phyloP scores from a whole-genome alignment of 768 basidiomycete species.

The Tremella yokohamensis region DNA sequence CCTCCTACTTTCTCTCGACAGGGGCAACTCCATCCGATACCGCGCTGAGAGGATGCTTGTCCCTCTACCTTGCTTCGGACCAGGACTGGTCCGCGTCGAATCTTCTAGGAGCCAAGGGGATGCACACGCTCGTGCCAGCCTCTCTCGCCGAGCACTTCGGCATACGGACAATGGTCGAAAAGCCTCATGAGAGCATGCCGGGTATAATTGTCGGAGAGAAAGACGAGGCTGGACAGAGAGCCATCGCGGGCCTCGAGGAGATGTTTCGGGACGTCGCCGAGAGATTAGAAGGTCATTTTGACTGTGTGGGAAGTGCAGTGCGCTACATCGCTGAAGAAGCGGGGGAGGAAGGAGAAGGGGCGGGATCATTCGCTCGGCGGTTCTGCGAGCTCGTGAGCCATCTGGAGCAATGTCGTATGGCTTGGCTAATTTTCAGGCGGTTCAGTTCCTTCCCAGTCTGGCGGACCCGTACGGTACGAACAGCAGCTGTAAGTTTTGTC shows the following conservation, averaged over 20 bases:
- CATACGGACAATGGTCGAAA: slow-evolving; percentile 22
- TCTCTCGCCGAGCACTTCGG: slow-evolving; percentile 23
- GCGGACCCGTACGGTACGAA: neutral
- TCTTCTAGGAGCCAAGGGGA: slow-evolving; percentile 12
- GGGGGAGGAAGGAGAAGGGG: neutral
- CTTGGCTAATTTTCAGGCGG: slow-evolving; percentile 3
- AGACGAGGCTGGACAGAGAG: slow-evolving; percentile 2
- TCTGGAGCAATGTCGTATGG: neutral
- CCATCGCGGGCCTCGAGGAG: neutral
- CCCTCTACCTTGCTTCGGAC: slow-evolving; percentile 22
- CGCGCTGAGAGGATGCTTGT: slow-evolving; percentile 23
- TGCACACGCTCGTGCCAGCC: slow-evolving; percentile 14
- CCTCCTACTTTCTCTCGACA: slow-evolving; percentile 14
- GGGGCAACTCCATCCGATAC: slow-evolving; percentile 10
- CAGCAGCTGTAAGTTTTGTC: neutral
- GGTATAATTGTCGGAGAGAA: slow-evolving; percentile 22
- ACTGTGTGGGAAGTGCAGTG: neutral
- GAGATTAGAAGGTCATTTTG: neutral
- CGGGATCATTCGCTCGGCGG: slow-evolving; percentile 1
- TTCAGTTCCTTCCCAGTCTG: slow-evolving; percentile 7
- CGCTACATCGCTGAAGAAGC: neutral
- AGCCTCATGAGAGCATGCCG: slow-evolving; percentile 22
- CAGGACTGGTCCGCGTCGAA: slow-evolving; percentile 22
- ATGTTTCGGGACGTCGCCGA: slow-evolving; percentile 5
- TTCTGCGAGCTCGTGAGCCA: slow-evolving; percentile 16